Base-by-base conservation (phyloP, 768 basidiomycete genomes). In the Mrakia gelida region DNA sequence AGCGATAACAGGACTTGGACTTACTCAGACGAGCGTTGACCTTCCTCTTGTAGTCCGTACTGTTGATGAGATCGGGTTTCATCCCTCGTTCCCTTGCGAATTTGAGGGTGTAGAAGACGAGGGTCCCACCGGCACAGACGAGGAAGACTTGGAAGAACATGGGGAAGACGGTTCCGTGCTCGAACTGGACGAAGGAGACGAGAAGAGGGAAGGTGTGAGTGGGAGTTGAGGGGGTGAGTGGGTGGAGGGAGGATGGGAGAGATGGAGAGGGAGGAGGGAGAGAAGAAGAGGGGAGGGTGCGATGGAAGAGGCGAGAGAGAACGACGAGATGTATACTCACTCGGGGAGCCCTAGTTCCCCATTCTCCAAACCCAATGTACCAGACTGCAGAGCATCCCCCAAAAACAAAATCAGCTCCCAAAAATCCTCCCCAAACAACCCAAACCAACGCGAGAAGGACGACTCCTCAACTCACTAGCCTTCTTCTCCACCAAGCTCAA, bases 341-440 rank as follows among this genome's bases (percentile, higher is more conserved):
- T 3, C 11, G 1, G 1, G 67, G 67, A 5, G 67, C 67, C 8
- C 67, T 16, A 0, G 34, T n/a, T 3, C 67, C 67, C 67, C 67
- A 70, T 9, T 41, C 41, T 4, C 67, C 67, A 9, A 21, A 70
- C 21, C 38, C 41, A 18, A 70, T 70, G 23, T 70, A 38, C 67
- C 67, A 70, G 41, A 80, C 73, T 26, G 78, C 67, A 70, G 67
- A 80, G 65, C 11, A 77, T 52, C 49, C 18, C 9, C 9, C 16
- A 9, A 52, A 21, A 10, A 21, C 21, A 75, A 61, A 56, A 77
- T 78, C n/a, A 79, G 79, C 62, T 71, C 21, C 16, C 16, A 16
- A 52, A 52, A 5, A 16, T 0, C n/a, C n/a, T n/a, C n/a, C n/a
- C n/a, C n/a, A n/a, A n/a, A n/a, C n/a, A n/a, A n/a, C n/a, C n/a